A percentile compares a stretch with the other conserved stretches of the same genome.
Evolutionary conservation across 306 rosid genomes (phyloP).

Genomic region (Cucumis melo): DNA sequence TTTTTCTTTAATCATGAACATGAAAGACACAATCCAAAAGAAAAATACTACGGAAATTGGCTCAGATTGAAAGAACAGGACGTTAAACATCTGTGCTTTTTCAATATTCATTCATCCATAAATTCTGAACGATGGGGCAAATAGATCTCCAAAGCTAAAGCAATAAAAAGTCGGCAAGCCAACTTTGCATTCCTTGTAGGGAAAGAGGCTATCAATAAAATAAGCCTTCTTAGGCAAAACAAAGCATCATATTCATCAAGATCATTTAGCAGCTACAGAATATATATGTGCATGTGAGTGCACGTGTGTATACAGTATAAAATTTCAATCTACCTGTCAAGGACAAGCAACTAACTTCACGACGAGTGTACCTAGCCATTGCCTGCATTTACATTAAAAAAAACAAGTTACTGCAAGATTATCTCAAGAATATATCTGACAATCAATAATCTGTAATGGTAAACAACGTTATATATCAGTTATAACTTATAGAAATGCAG

Average conservation of each 20-base stretch:
- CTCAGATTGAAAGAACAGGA: not conserved
- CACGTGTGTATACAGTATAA: not conserved
- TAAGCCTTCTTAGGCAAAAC: not conserved
- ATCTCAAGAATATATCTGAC: not conserved
- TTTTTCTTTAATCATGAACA: not conserved
- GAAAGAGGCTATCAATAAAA: not conserved
- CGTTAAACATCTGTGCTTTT: not conserved
- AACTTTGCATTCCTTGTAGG: not conserved
- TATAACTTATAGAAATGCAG: not conserved
- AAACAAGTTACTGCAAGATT: not conserved
- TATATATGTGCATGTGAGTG: not conserved
- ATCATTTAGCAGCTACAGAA: not conserved
- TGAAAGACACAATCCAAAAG: not conserved
- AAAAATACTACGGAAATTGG: not conserved
- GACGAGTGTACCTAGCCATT: conserved; percentile 71
- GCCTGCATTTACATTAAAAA: conserved; percentile 35
- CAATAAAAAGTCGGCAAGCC: not conserved
- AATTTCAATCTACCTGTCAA: conserved; percentile 45
- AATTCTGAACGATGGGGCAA: not conserved
- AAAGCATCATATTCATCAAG: not conserved
- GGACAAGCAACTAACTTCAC: conserved; percentile 70
- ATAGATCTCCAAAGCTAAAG: not conserved
- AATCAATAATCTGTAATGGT: not conserved
- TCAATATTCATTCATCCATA: not conserved
- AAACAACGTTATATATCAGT: not conserved